Evolutionary conservation across 2,329 filamentous ascomycete species (phyloP).

Genomic region (Coniella vitis): DNA sequence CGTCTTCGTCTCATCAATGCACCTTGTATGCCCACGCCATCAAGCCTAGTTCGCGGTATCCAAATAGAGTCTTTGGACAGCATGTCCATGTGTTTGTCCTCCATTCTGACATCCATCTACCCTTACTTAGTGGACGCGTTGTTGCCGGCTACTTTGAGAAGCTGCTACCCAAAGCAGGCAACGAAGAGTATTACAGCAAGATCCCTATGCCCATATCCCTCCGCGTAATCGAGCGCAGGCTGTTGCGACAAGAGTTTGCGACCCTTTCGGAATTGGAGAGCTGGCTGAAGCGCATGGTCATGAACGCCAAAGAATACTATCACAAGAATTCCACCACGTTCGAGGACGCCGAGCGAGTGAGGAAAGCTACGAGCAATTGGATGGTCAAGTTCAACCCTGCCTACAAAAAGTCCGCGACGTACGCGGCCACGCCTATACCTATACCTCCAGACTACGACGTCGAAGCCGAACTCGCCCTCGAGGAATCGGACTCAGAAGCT

Average conservation of each 20-base stretch:
- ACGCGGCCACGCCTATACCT: slow-evolving; percentile 67
- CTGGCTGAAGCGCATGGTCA: slow-evolving; percentile 81
- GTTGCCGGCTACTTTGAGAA: slow-evolving; percentile 71
- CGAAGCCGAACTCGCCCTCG: slow-evolving; percentile 8
- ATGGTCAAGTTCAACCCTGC: slow-evolving; percentile 85
- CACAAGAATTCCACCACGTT: slow-evolving; percentile 64
- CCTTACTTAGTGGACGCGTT: slow-evolving; percentile 53
- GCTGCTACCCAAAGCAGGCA: slow-evolving; percentile 55
- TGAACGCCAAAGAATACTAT: slow-evolving; percentile 82
- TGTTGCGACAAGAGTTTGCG: slow-evolving; percentile 61
- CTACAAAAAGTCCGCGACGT: slow-evolving; percentile 59
- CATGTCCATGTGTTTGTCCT: slow-evolving; percentile 6
- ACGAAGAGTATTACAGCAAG: slow-evolving; percentile 70
- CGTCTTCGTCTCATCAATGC: slow-evolving; percentile 1
- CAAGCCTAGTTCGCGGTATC: too few species aligned
- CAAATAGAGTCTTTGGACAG: too few species aligned
- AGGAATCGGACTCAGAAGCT: slow-evolving; percentile 10
- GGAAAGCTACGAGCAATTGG: slow-evolving; percentile 79
- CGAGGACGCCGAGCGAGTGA: slow-evolving; percentile 78
- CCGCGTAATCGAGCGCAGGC: slow-evolving; percentile 67
- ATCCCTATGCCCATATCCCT: slow-evolving; percentile 76
- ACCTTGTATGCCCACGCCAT: slow-evolving; percentile 1
- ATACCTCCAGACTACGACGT: slow-evolving; percentile 48
- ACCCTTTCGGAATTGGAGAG: slow-evolving; percentile 71
- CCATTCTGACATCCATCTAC: slow-evolving; percentile 17